Base-by-base conservation (phyloP, 2,329 filamentous ascomycete genomes). In the Aspergillus proliferans region DNA sequence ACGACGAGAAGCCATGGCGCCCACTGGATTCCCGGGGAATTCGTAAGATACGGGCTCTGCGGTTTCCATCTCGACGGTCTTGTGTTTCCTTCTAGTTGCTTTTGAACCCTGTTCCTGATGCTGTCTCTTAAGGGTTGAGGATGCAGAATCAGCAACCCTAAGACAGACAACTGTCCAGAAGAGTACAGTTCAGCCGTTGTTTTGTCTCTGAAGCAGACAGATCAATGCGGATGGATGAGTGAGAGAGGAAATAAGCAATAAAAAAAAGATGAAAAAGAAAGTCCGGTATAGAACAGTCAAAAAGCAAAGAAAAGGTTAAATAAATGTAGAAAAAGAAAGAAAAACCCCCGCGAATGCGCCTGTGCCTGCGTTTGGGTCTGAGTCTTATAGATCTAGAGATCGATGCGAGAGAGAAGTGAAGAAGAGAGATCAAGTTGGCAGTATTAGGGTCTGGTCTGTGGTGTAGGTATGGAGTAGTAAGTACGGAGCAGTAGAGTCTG, bases 21-120 rank as follows among this genome's bases (percentile, higher is more conserved):
- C 63, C 45, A 71, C 57, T 34, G 61, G 59, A 62, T 71, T 69
- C 50, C 60, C 60, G 12, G 68, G 55, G 49, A 70, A 70, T 40
- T 68, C 65, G 52, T 70, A 72, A 26, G 69, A 63, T 33, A 70
- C 65, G 7, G 69, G 68, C 46, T 72, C 68, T 40, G 65, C 62
- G 18, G 70, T 64, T 54, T 72, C 69, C 70, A 72, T 72, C 43
- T 53, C 48, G 53, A 48, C 28, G 26, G 42, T 53, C 48, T 51
- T 36, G 21, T 46, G 33, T 36, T 46, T 52, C 43, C 48, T 43
- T 22, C 19, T 26, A 21, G 8, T 43, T 26, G 14, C 7, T 43
- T 5, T 43, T 15, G 18, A 21, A 14, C 10, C 4, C 26, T 30
- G 26, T 30, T 30, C 26, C 26, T 30, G 26, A 12, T 30, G 26